Percentiles rank a stretch among this genome's conserved stretches.
These are phyloP conservation scores for Rachicladosporium sp. DNA, from an alignment of 2,329 filamentous ascomycete genomes.

Conservation along the genomic window DNA sequence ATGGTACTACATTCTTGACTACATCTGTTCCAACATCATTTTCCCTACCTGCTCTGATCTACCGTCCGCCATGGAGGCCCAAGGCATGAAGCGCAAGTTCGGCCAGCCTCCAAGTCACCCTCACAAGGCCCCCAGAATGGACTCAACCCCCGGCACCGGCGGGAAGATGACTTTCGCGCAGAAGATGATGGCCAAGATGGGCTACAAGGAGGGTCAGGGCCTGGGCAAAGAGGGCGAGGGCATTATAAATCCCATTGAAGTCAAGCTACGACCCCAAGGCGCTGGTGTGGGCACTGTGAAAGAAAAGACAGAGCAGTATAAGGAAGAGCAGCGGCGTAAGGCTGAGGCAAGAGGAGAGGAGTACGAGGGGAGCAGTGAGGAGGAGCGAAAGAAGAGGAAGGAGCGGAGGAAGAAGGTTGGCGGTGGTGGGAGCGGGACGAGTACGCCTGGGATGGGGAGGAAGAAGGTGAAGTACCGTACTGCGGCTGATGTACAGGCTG, in stretches of 20 bases:
- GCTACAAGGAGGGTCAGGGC: slow-evolving; percentile 75
- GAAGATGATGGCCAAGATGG: slow-evolving; percentile 99
- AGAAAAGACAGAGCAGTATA: slow-evolving; percentile 80
- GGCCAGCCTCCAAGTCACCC: slow-evolving; percentile 22
- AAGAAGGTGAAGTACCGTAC: slow-evolving; percentile 69
- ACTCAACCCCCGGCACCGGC: slow-evolving; percentile 8
- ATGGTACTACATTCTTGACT: too few species aligned
- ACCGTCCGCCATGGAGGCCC: slow-evolving; percentile 1
- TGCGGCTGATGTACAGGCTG: slow-evolving; percentile 65
- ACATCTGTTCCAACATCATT: too few species aligned
- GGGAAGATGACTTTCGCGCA: slow-evolving; percentile 62
- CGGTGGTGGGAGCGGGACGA: slow-evolving; percentile 41
- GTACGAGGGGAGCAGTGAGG: slow-evolving; percentile 72
- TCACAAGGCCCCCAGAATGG: slow-evolving; percentile 24
- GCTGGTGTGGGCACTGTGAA: slow-evolving; percentile 77
- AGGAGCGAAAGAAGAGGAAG: slow-evolving; percentile 53
- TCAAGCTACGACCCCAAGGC: slow-evolving; percentile 73
- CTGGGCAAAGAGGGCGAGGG: slow-evolving; percentile 73
- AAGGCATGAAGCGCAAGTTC: slow-evolving; percentile 31
- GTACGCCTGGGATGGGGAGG: slow-evolving; percentile 44
- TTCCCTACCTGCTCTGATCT: too few species aligned
- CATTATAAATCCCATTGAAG: slow-evolving; percentile 80
- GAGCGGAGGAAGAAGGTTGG: slow-evolving; percentile 45
- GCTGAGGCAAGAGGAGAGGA: slow-evolving; percentile 64
- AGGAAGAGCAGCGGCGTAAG: slow-evolving; percentile 69